Evolutionary conservation across 257 asterid genomes (phyloP), one percentile per base, ranked within the genome.

Genomic region (Lavandula angustifolia): DNA sequence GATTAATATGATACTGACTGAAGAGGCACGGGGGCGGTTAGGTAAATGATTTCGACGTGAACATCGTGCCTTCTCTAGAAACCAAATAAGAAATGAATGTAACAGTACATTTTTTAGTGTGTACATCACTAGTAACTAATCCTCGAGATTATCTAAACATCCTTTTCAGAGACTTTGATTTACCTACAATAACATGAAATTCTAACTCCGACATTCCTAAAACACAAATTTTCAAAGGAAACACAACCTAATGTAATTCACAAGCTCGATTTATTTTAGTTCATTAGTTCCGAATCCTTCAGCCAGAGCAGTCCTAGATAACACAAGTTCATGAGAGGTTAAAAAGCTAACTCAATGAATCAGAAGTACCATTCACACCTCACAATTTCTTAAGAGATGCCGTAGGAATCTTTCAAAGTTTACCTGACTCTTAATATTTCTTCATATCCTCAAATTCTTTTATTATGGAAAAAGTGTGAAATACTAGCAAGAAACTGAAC

Each of bases 21-120:
- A 62, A 31, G 32, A 52, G 69, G 55, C 51, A 29, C 12, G 43
- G 17, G 12, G 37, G n/a, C 51, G 50, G 47, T 4, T 56, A 33
- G 35, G 31, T 12, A 32, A n/a, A 37, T 13, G 13, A 43, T 38
- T n/a, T n/a, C 65, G 34, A 31, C 53, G 37, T 6, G 22, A 35
- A 40, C 14, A 43, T 43, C 22, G 41, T 17, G 47, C 52, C 34
- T 12, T 41, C 32, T 38, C 61, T 40, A 63, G 52, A 17, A 53
- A 51, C 42, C 49, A 63, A 14, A 67, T 5, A 67, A 41, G 38
- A 63, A 50, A n/a, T 67, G 62, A 29, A 52, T 48, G 55, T 35
- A 51, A 35, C 16, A 51, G 31, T 31, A 69, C 51, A 11, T 61
- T 47, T 57, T 12, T 22, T 17, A 33, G 3, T 7, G 37, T 41